Percentiles rank a stretch among this genome's conserved stretches.
Conservation (phyloP, 2,329 filamentous ascomycete species). For the Fonsecaea pedrosoi region DNA sequence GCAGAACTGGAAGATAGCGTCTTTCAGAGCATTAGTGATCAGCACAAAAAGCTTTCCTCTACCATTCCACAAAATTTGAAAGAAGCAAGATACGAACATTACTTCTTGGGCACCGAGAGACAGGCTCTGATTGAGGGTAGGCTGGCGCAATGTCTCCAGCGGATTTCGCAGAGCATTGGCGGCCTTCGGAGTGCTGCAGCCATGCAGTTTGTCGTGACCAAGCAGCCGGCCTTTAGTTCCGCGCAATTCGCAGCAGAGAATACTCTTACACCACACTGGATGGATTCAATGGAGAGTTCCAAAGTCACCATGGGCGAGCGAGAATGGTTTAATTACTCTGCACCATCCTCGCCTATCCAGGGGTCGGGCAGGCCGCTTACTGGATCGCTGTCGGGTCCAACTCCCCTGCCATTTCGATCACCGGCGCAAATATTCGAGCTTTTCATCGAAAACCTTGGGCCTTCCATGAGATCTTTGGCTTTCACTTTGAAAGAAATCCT, state of each 20-base stretch:
- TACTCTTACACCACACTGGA: constrained; percentile 31
- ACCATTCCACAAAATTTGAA: constrained; percentile 77
- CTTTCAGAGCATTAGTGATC: constrained; percentile 67
- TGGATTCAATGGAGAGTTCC: constrained; percentile 23
- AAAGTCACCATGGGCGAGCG: constrained; percentile 11
- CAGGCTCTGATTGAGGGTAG: constrained; percentile 79
- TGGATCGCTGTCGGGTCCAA: constrained; percentile 22
- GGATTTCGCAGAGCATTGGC: constrained; percentile 84
- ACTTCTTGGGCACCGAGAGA: constrained; percentile 76
- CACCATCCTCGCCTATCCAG: constrained; percentile 34
- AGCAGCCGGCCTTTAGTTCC: constrained; percentile 58
- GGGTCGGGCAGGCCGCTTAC: constrained; percentile 62
- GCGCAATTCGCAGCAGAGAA: constrained; percentile 34
- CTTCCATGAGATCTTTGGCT: constrained; percentile 94
- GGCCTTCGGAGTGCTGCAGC: constrained; percentile 87
- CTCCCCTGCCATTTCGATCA: constrained; percentile 54
- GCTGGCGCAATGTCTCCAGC: constrained; percentile 83
- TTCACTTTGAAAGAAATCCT: constrained; percentile 89
- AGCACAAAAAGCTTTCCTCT: constrained; percentile 71
- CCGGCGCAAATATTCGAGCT: constrained; percentile 87
- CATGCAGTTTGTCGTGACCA: constrained; percentile 84
- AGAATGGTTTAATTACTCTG: constrained; percentile 19
- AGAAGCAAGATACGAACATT: constrained; percentile 91
- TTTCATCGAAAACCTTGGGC: constrained; percentile 87
- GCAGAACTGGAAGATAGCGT: constrained; percentile 72